Base-by-base conservation (phyloP, 495 filamentous ascomycete genomes). In the Neohortaea acidophila region DNA sequence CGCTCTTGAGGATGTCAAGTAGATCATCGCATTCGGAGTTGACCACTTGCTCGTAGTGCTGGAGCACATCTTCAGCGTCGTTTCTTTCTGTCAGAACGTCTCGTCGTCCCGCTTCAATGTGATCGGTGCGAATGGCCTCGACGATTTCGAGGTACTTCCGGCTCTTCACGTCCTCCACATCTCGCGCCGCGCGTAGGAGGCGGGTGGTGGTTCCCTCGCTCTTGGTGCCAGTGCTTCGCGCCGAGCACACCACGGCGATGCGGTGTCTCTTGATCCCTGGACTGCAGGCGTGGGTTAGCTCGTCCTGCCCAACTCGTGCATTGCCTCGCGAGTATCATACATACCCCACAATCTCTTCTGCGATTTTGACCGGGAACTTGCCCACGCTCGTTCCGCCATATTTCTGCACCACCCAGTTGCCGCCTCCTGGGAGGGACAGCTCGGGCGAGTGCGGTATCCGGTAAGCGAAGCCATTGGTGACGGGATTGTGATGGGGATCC, bases 191-290 rank as follows among this genome's bases (percentile, higher is more conserved):
- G 40, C 73, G 65, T 25, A 94, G 62, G 26, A 86, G 66, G n/a
- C 84, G 73, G 64, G 89, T 96, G 29, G 89, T 96, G 31, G 89
- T 94, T 36, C 86, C 86, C 41, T 87, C 82, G 21, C 70, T 71
- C 58, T 96, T 96, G 49, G 82, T 87, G 41, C 77, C 79, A 38
- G 79, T 86, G 56, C 84, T 93, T 55, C 85, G 62, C 15, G 89
- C 89, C 28, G 89, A 97, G 53, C 89, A 94, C 19, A 96, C 84
- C 27, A 94, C 76, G 24, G 79, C 86, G 41, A 93, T 73, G 53
- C 70, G 74, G 43, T 81, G 69, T 23, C 72, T 62, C 20, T 60
- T 57, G 29, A 89, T 64, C 54, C 72, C 74, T 18, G 73, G 64
- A 53, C 84, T 93, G 47, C 21, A 37, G 28, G 49, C 54, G 21